Base-by-base conservation (phyloP, 306 rosid species). In the Pueraria montana region DNA sequence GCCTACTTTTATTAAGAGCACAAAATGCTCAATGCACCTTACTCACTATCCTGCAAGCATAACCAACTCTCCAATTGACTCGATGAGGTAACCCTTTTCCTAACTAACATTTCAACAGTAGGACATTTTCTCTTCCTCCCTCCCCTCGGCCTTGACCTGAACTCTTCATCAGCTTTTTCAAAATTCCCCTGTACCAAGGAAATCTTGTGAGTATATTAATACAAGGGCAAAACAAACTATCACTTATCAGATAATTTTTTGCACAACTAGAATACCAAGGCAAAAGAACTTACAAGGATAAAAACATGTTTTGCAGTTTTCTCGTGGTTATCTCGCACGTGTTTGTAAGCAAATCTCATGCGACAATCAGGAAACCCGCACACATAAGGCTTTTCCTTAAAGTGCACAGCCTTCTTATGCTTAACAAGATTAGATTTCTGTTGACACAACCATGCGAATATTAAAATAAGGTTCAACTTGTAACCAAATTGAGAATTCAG, bases 281-380 rank as follows among this genome's bases (percentile, higher is more conserved):
- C 30, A 1, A 46, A 46, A 61, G 36, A 61, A 84, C 94, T 89
- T 88, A 95, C 98, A 79, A 43, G 62, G 62, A 84, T 50, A 82
- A 86, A 91, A 40, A 88, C 90, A 80, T 95, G 97, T 53, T 61
- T 65, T 2, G 86, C 92, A 1, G 83, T 87, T 73, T 89, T 92
- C 76, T 93, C 94, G 4, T 91, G 98, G 6, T 90, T 93, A 59
- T 95, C 94, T 86, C 98, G 83, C 45, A 93, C 97, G 0, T 95
- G 98, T 83, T 91, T 95, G 88, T 91, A 92, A 5, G 97, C 85
- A 65, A 95, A 95, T 55, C 94, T 93, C 97, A 88, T 84, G 72
- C 93, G 90, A 78, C 98, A 95, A 73, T 91, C 89, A 18, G 90
- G 71, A 83, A 93, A 89, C 72, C 94, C 74, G 55, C 97, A 95